Percentiles rank a stretch among this genome's conserved stretches.
Evolutionary conservation across 768 basidiomycete genomes (phyloP).

Genomic region (Serendipita vermifera): DNA sequence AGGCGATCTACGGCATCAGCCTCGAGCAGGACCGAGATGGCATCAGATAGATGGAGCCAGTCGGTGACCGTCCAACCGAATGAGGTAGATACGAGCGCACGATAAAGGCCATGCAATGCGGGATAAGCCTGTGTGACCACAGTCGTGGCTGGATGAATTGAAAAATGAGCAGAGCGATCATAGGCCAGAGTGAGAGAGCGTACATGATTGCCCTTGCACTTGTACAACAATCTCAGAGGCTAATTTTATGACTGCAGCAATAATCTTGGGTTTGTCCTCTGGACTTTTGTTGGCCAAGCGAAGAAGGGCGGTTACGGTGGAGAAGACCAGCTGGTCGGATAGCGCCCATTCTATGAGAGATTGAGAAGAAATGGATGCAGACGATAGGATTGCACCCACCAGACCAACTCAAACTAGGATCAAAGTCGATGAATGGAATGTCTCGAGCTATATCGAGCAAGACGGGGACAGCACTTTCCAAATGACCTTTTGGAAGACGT

Average conservation of each 20-base stretch:
- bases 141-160: constrained; percentile 39
- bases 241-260: constrained; percentile 50
- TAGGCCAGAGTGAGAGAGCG: constrained; percentile 19
- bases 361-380: neutral
- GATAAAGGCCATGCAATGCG: constrained; percentile 73
- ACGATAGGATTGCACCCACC: constrained; percentile 31
- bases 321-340: constrained; percentile 71
- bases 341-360: constrained; percentile 59
- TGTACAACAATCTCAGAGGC: constrained; percentile 42
- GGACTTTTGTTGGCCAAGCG: constrained; percentile 44
- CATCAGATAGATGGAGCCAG: constrained; percentile 44
- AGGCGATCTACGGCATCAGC: constrained; percentile 56
- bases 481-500: constrained; percentile 43
- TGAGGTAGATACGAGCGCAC: constrained; percentile 67
- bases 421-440: constrained; percentile 65
- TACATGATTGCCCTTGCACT: constrained; percentile 43
- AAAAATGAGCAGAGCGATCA: neutral
- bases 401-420: constrained; percentile 65
- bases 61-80: constrained; percentile 60
- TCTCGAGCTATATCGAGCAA: constrained; percentile 58
- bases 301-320: constrained; percentile 64
- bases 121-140: constrained; percentile 66
- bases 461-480: constrained; percentile 41
- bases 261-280: constrained; percentile 36
- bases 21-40: constrained; percentile 48